Base-by-base conservation (phyloP, 495 filamentous ascomycete genomes). In the Chaetomidium leptoderma region DNA sequence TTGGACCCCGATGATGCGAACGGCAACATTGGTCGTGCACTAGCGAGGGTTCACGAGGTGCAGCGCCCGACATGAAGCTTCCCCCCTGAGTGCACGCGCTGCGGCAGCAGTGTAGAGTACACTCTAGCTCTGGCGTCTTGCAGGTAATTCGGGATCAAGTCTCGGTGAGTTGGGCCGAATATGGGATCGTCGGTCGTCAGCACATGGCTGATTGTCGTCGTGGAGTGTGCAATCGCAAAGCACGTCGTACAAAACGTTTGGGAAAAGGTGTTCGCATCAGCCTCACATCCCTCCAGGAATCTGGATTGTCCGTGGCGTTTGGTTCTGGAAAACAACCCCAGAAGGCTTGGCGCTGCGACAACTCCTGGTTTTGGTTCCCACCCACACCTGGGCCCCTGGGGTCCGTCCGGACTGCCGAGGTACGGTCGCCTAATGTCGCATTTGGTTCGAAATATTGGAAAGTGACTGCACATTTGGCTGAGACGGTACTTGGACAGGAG, bases 1-100 rank as follows among this genome's bases (percentile, higher is more conserved):
- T 80, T 85, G 67, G 72, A 78, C 64, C 70, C 68, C 62, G 71
- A 63, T 30, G 68, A 65, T 63, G 74, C 63, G 49, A 73, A 76
- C 39, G 74, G 76, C 53, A 78, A 59, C 76, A 76, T 76, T 67
- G 65, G 19, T 43, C 23, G 58, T 58, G 52, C 33, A 45, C 30
- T n/a, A n/a, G n/a, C 33, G 59, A 53, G 44, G 33, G 55, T 35
- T 43, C 32, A 44, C 50, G 32, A 24, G 32, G 32, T 48, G 55
- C 54, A 46, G 36, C 57, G 51, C 23, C 54, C 33, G 53, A 59
- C 36, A 26, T 16, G 10, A 60, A 36, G 54, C 27, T 57, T 37
- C 59, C 57, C 58, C 57, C 46, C 55, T 55, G 53, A 21, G 16
- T 37, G 27, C 44, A 36, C 48, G 39, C 33, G 39, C 53, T 44